phyloP scores from a whole-genome alignment of 352 stramenopile species.

The Phytopythium vexans region DNA sequence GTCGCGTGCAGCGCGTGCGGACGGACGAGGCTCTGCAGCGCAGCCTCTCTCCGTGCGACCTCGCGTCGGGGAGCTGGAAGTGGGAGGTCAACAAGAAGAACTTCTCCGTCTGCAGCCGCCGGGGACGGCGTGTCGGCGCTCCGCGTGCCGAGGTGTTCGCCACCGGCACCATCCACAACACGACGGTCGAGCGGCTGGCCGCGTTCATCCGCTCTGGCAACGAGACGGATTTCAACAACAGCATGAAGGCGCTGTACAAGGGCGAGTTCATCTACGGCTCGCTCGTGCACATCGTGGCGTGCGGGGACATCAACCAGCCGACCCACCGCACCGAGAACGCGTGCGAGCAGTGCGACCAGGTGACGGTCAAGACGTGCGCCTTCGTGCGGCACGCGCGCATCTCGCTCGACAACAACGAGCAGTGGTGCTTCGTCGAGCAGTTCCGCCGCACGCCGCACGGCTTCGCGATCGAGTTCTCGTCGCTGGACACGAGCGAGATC shows the following conservation, averaged over 20 bases:
- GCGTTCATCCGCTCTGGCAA: slow-evolving; percentile 17
- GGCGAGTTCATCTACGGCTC: slow-evolving; percentile 47
- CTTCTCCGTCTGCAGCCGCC: slow-evolving; percentile 26
- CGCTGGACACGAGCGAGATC: slow-evolving; percentile 21
- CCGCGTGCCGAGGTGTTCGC: slow-evolving; percentile 13
- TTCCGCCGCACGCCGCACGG: slow-evolving; percentile 28
- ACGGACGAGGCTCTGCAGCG: slow-evolving; percentile 7
- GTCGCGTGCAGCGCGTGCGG: slow-evolving; percentile 13
- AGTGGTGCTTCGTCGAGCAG: slow-evolving; percentile 35
- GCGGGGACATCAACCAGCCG: neutral
- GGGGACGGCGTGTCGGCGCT: neutral
- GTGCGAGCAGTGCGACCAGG: slow-evolving; percentile 4
- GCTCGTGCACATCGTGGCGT: slow-evolving; percentile 22
- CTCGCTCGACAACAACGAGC: slow-evolving; percentile 32
- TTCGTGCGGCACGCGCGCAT: slow-evolving; percentile 28
- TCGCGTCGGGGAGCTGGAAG: slow-evolving; percentile 20
- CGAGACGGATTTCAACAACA: slow-evolving; percentile 30
- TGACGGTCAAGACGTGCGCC: slow-evolving; percentile 30
- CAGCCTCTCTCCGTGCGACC: neutral
- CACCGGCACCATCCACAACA: slow-evolving; percentile 21
- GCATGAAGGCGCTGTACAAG: slow-evolving; percentile 40
- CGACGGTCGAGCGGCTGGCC: slow-evolving; percentile 16
- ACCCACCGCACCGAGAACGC: no score
- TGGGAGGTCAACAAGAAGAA: slow-evolving; percentile 23
- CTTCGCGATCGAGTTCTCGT: slow-evolving; percentile 26